A percentile compares a stretch with the other conserved stretches of the same genome.
Evolutionary conservation across 2,329 filamentous ascomycete genomes (phyloP).

Genomic region (Xylariaceae sp.): DNA sequence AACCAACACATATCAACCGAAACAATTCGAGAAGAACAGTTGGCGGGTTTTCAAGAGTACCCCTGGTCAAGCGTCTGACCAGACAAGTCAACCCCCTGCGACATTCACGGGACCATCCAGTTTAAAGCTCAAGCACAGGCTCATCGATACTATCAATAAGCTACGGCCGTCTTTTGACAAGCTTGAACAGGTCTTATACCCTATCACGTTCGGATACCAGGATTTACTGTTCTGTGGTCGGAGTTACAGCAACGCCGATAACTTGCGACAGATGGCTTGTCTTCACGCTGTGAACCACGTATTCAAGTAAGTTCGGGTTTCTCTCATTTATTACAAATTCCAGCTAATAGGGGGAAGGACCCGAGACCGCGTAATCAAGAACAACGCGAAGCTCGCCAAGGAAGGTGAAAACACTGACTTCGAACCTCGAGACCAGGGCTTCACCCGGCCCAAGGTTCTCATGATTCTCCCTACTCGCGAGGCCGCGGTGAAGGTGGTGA

Average conservation of each 20-base stretch:
- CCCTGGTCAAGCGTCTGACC: constrained; percentile 38
- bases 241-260: constrained; percentile 60
- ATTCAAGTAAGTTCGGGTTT: constrained; percentile 59
- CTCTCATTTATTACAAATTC: not conserved
- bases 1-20: constrained; percentile 46
- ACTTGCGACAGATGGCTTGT: constrained; percentile 66
- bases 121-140: constrained; percentile 64
- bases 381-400: constrained; percentile 73
- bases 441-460: constrained; percentile 88
- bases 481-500: constrained; percentile 72
- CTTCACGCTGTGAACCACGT: constrained; percentile 89
- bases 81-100: constrained; percentile 32
- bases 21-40: constrained; percentile 42
- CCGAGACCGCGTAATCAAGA: constrained; percentile 84
- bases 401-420: constrained; percentile 58
- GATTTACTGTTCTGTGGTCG: constrained; percentile 75
- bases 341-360: constrained; percentile 47
- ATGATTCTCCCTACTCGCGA: constrained; percentile 86
- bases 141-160: constrained; percentile 51
- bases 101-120: constrained; percentile 39
- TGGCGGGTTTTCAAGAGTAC: constrained; percentile 45
- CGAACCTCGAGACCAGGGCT: constrained; percentile 87
- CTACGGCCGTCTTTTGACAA: constrained; percentile 54
- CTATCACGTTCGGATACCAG: constrained; percentile 73
- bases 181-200: constrained; percentile 60